phyloP scores from a whole-genome alignment of 129 eudicot genomes.

The Artemisia tridentata region DNA sequence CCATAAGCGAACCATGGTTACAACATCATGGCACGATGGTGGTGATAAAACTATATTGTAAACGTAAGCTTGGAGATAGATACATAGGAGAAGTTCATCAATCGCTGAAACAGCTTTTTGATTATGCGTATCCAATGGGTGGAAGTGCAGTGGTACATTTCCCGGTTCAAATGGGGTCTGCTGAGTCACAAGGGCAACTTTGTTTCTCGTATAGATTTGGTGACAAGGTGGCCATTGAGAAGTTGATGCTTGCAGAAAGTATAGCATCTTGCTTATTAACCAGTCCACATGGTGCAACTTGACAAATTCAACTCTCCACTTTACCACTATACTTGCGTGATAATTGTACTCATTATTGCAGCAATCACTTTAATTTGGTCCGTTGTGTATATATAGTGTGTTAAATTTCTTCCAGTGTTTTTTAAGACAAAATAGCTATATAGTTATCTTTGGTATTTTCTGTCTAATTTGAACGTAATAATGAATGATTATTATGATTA shows the following conservation, averaged over 20 bases:
- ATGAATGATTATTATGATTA: too few relatives aligned
- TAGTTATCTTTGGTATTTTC: too few relatives aligned
- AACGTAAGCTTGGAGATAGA: conserved; percentile 13
- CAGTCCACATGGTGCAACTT: background rate
- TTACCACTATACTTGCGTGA: too few relatives aligned
- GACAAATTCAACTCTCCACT: background rate
- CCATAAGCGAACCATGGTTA: conserved; percentile 11
- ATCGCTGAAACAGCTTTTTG: background rate
- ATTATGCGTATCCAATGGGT: background rate
- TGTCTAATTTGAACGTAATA: too few relatives aligned
- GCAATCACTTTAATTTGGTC: too few relatives aligned
- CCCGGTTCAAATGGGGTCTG: background rate
- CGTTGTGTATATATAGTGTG: too few relatives aligned
- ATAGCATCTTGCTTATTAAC: background rate
- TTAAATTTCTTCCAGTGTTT: too few relatives aligned
- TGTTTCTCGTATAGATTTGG: background rate
- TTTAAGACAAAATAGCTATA: too few relatives aligned
- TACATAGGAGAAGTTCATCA: background rate
- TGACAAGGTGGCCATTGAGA: conserved; percentile 1
- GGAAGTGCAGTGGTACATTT: background rate
- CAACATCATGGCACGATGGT: conserved; percentile 17
- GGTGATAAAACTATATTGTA: conserved; percentile 11
- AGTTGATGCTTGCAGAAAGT: background rate
- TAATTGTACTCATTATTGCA: too few relatives aligned
- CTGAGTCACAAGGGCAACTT: conserved; percentile 1